phyloP scores from a whole-genome alignment of 163 green algal species.

The Scenedesmus sp. region DNA sequence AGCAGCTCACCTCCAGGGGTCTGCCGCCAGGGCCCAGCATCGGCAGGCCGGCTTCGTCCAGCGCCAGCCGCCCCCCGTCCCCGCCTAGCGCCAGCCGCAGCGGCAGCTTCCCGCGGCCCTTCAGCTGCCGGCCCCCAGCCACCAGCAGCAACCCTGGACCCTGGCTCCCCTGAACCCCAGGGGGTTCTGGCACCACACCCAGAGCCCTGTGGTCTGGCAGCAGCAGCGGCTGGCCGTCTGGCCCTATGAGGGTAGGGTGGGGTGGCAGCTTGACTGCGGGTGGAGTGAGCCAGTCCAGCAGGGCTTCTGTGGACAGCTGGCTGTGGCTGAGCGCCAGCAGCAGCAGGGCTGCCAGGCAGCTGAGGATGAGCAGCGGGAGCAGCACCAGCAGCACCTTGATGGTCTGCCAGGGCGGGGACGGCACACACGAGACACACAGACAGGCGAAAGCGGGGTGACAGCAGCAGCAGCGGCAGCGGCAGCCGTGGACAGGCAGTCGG shows the following conservation, averaged over 20 bases:
- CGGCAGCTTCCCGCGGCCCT: neutral
- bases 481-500: neutral
- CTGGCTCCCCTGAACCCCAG: neutral
- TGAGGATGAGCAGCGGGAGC: neutral
- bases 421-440: neutral
- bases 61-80: neutral
- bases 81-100: conserved; percentile 21
- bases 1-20: conserved; percentile 10
- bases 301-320: neutral
- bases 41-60: conserved; percentile 2
- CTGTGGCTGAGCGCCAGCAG: neutral
- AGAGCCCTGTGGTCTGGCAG: conserved; percentile 11
- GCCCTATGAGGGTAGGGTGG: neutral
- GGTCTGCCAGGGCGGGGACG: neutral
- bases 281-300: neutral
- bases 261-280: neutral
- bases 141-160: neutral
- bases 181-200: neutral
- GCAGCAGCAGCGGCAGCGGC: neutral
- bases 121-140: neutral
- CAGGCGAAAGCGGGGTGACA: neutral
- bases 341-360: neutral
- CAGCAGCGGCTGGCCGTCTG: neutral
- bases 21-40: conserved; percentile 2
- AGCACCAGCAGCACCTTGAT: conserved; percentile 10